Conservation (phyloP, 2,329 filamentous ascomycete species). For the Domatiomyces catenatus region DNA sequence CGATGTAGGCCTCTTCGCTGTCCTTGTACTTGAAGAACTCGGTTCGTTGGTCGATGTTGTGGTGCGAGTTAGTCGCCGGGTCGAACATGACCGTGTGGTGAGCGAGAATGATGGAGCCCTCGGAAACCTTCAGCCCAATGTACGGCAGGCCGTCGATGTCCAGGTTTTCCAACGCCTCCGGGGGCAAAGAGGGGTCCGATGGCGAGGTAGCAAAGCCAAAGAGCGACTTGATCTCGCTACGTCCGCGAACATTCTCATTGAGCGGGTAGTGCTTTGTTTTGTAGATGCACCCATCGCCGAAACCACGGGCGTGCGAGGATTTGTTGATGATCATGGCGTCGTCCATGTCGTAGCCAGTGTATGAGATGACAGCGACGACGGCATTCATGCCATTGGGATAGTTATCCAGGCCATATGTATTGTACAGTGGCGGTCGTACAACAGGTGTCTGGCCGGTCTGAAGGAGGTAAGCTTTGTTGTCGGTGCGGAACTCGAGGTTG, state of each 20-base stretch:
- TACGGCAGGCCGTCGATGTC: slow-evolving; percentile 79
- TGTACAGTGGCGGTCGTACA: slow-evolving; percentile 81
- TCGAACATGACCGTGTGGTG: slow-evolving; percentile 80
- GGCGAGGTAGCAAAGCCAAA: slow-evolving; percentile 64
- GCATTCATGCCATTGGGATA: slow-evolving; percentile 95
- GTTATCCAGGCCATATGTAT: slow-evolving; percentile 92
- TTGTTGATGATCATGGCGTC: slow-evolving; percentile 99
- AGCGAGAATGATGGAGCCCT: slow-evolving; percentile 74
- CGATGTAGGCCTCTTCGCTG: slow-evolving; percentile 69
- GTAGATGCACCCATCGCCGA: slow-evolving; percentile 91
- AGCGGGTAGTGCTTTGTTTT: slow-evolving; percentile 89
- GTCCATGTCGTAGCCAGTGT: slow-evolving; percentile 99
- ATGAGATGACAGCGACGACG: slow-evolving; percentile 93
- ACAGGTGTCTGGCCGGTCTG: slow-evolving; percentile 94
- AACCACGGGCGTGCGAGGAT: slow-evolving; percentile 85
- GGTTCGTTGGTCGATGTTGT: slow-evolving; percentile 74
- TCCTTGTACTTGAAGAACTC: slow-evolving; percentile 94
- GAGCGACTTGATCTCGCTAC: slow-evolving; percentile 58
- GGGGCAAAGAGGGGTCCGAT: slow-evolving; percentile 37
- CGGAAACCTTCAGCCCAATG: slow-evolving; percentile 59
- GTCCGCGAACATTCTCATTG: slow-evolving; percentile 53
- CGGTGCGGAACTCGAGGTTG: slow-evolving; percentile 69
- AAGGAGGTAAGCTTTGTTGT: slow-evolving; percentile 91
- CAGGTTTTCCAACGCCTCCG: slow-evolving; percentile 54
- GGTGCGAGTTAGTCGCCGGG: slow-evolving; percentile 50